phyloP scores from a whole-genome alignment of 371 early-diverging fungal genomes.

The Saksenaea oblongispora region DNA sequence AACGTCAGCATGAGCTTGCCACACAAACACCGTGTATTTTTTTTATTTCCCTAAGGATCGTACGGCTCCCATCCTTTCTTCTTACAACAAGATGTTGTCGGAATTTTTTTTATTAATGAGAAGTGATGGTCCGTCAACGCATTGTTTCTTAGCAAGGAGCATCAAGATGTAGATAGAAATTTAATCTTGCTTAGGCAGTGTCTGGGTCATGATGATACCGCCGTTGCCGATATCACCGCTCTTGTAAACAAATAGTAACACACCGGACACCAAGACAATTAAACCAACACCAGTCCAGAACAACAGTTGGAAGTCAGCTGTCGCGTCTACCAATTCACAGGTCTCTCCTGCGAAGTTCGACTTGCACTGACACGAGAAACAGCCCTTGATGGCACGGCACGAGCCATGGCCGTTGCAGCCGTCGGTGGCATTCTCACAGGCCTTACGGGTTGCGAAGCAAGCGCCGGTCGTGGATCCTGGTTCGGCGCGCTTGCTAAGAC shows the following conservation, averaged over 20 bases:
- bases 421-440: constrained; percentile 35
- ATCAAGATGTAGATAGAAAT: background rate
- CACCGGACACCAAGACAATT: constrained; percentile 39
- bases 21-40: no score
- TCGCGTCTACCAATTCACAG: constrained; percentile 39
- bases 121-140: no score
- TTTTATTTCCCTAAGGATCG: no score
- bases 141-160: no score
- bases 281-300: constrained; percentile 50
- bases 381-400: constrained; percentile 27
- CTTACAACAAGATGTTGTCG: no score
- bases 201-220: constrained; percentile 38
- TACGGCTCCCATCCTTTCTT: no score
- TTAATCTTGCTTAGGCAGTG: constrained; percentile 52
- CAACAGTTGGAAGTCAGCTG: constrained; percentile 46
- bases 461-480: constrained; percentile 9
- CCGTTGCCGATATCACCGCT: constrained; percentile 35
- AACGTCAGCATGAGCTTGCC: no score
- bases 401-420: constrained; percentile 38
- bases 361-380: constrained; percentile 42
- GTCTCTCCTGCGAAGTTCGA: constrained; percentile 32
- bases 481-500: constrained; percentile 22
- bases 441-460: constrained; percentile 22
- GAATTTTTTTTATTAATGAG: no score
- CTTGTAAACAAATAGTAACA: constrained; percentile 41